phyloP scores from a whole-genome alignment of 176 grass and related monocot genomes.

The Oryza longistaminata region DNA sequence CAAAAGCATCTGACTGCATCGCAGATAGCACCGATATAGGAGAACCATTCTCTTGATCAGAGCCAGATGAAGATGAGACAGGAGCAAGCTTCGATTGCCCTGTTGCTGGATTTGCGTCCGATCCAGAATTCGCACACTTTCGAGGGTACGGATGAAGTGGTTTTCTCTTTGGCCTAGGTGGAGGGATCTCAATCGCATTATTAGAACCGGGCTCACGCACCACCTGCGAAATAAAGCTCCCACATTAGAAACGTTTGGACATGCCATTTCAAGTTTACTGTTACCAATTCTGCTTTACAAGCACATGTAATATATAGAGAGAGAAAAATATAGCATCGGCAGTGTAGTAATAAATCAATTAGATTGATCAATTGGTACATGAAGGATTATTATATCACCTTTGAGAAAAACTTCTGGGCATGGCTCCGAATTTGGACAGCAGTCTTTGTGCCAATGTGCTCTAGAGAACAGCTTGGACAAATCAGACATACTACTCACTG shows the following conservation, averaged over 20 bases:
- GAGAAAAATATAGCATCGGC: neutral
- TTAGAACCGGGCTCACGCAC: slow-evolving; percentile 42
- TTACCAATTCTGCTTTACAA: neutral
- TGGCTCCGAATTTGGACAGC: slow-evolving; percentile 97
- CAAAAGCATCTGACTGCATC: slow-evolving; percentile 61
- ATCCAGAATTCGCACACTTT: slow-evolving; percentile 48
- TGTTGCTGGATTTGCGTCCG: neutral
- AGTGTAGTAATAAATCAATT: slow-evolving; percentile 4
- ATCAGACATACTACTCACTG: slow-evolving; percentile 37
- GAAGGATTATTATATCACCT: slow-evolving; percentile 54
- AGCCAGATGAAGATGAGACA: slow-evolving; percentile 42
- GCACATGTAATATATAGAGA: neutral
- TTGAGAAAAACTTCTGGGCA: slow-evolving; percentile 99
- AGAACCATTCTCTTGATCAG: slow-evolving; percentile 66
- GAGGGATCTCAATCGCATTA: slow-evolving; percentile 72
- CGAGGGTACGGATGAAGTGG: slow-evolving; percentile 91
- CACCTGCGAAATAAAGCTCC: slow-evolving; percentile 43
- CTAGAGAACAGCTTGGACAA: slow-evolving; percentile 52
- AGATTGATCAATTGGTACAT: slow-evolving; percentile 24
- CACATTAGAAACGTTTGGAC: slow-evolving; percentile 4
- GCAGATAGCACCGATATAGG: slow-evolving; percentile 71
- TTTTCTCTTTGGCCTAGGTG: slow-evolving; percentile 91
- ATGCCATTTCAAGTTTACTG: neutral
- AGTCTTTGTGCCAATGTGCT: slow-evolving; percentile 94
- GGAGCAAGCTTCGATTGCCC: slow-evolving; percentile 33